Evolutionary conservation across 306 rosid genomes (phyloP), one percentile per base, ranked within the genome.

Genomic region (Prunus mume): DNA sequence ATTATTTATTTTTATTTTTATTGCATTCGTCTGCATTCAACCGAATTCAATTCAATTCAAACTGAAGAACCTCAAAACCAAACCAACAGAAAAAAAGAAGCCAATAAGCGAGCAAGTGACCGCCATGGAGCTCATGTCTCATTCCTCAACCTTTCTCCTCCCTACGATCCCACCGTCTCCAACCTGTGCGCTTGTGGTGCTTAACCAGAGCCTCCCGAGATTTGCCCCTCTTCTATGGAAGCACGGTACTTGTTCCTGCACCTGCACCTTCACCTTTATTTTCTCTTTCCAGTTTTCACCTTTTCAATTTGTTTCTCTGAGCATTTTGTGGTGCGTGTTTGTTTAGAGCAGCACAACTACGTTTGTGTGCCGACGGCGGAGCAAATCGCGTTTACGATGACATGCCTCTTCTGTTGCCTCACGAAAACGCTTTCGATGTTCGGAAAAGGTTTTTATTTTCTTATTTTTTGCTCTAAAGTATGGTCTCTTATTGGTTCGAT

Each of bases 341-440:
- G 69, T 83, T 71, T 77, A 27, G 87, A 68, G 83, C 96, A 95
- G 99, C 97, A 30, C 70, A 69, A 43, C 70, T 89, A 6, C 91
- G 94, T 52, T 27, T 95, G 6, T 95, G 99, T 77, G 99, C 99
- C 0, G 99, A 95, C 69, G 99, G 99, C 62, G 99, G 99, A 32
- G 99, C 99, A 22, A 95, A 95, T 65, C 89, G 96, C 18, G 80
- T 95, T 63, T 89, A 60, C 64, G 97, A 95, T 76, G 97, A 95
- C 83, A 80, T 95, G 86, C 99, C 97, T 78, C 87, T 82, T 64
- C 68, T 89, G 12, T 81, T 92, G 56, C 96, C 99, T 50, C 83
- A 76, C 4, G 75, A 83, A 50, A 85, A 84, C 34, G 85, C 92
- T 19, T 79, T 77, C 13, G 85, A 73, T 67, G 89, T 95, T 84